Conservation (phyloP, 202 grass and related monocot species). For the Musa balbisiana region DNA sequence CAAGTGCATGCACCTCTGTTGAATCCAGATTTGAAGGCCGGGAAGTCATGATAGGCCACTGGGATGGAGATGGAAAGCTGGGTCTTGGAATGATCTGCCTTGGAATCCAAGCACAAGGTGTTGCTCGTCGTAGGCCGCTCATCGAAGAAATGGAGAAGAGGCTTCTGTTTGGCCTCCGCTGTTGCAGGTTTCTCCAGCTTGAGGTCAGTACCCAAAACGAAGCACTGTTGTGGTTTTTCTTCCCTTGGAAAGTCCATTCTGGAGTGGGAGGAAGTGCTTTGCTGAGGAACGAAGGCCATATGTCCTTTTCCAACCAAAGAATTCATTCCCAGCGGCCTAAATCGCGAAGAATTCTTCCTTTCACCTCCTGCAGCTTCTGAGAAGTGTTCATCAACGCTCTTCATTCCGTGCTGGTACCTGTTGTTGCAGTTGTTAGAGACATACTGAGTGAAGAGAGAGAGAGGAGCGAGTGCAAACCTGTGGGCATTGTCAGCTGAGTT, state of each 20-base stretch:
- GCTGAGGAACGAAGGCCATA: not conserved
- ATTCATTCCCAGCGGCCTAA: conserved; percentile 56
- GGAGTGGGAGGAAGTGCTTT: conserved; percentile 23
- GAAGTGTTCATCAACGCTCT: conserved; percentile 59
- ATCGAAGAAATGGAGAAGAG: conserved; percentile 75
- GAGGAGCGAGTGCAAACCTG: conserved; percentile 18
- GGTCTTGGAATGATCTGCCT: conserved; percentile 41
- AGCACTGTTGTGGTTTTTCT: conserved; percentile 75
- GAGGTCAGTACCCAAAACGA: conserved; percentile 68
- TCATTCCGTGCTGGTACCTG: conserved; percentile 51
- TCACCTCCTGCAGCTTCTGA: conserved; percentile 43
- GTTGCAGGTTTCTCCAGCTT: conserved; percentile 53
- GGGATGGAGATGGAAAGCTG: conserved; percentile 96
- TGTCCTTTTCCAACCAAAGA: not conserved
- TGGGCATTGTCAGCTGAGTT: conserved; percentile 41
- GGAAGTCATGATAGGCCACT: conserved; percentile 44
- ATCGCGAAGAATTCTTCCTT: conserved; percentile 66
- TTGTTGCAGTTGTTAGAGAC: conserved; percentile 21
- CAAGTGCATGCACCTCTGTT: too few species aligned
- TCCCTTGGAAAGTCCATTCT: conserved; percentile 14
- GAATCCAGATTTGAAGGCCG: too few species aligned
- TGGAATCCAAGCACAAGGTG: conserved; percentile 63
- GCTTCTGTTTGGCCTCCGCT: conserved; percentile 31
- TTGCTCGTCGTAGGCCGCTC: conserved; percentile 68
- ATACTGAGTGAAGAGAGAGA: not conserved